phyloP scores from a whole-genome alignment of 2,329 filamentous ascomycete genomes.

The Botryotinia calthae region DNA sequence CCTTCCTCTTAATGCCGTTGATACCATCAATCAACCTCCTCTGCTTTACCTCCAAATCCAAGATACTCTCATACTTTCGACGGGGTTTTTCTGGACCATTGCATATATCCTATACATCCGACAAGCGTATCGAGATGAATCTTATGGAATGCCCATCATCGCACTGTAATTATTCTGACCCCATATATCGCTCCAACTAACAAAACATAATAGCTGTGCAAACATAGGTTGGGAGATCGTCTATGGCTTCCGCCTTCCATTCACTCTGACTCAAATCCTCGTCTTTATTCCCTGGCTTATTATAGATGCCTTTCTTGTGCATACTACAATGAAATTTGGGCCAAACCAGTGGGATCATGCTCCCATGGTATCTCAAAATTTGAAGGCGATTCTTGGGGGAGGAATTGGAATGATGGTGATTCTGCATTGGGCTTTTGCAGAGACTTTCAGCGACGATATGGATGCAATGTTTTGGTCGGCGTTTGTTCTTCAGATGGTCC shows the following conservation, averaged over 20 bases:
- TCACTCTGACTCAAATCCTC: not conserved
- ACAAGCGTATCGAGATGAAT: constrained; percentile 7
- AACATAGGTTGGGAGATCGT: not conserved
- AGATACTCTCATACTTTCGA: not conserved
- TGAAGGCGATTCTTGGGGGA: not conserved
- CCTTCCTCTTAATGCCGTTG: not conserved
- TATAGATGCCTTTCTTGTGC: not conserved
- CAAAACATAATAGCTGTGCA: not conserved
- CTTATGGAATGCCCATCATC: constrained; percentile 9
- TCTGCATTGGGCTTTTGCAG: not conserved
- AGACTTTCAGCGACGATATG: not conserved
- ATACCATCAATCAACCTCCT: not conserved
- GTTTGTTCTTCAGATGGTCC: not conserved
- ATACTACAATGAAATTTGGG: not conserved
- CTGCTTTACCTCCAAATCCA: not conserved
- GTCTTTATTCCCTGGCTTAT: not conserved
- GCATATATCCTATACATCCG: not conserved
- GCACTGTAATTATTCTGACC: not conserved
- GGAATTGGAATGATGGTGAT: not conserved
- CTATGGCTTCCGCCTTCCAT: not conserved
- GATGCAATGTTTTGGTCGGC: not conserved
- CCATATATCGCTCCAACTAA: not conserved
- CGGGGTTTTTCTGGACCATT: not conserved
- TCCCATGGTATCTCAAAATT: not conserved
- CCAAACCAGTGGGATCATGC: not conserved